Base-by-base conservation (phyloP, 2,329 filamentous ascomycete genomes). In the Colletotrichum sp. region DNA sequence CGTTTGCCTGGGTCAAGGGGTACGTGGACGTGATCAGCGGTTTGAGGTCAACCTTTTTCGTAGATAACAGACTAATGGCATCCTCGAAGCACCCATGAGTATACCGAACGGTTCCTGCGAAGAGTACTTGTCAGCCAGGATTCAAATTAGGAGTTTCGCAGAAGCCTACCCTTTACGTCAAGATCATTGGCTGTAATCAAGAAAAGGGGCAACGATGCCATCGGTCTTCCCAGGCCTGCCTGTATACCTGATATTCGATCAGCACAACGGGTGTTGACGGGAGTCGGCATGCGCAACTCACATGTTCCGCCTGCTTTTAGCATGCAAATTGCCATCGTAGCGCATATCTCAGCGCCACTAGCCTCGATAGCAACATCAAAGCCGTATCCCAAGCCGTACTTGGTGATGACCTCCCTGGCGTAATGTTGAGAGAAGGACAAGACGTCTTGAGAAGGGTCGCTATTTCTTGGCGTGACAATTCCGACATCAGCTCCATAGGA, bases 41-140 rank as follows among this genome's bases (percentile, higher is more conserved):
- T 72, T 79, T 81, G 16, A 81, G 68, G 57, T 81, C 73, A 5
- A 81, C 79, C 26, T 65, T 59, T 18, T 79, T 78, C 8, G 78
- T 34, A 16, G 72, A 34, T 6, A 81, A 65, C 1, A 81, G 78
- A 39, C 69, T 70, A 52, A 81, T 81, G 10, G 80, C 79, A 21
- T 81, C 79, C 3, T 62, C 75, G 34, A 80, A 81, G 70, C 80
- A 81, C 18, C 80, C 80, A 16, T 79, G 78, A 3, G 79, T 81
- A 57, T 80, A 81, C 8, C 80, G 72, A 2, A 81, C 80, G 18
- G 80, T 81, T 7, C 80, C 80, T 79, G 9, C 3, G 8, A 32
- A 36, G 12, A 16, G 7, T 44, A 6, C 34, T 10, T 66, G 18
- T 28, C 7, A 59, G 21, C 15, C 0, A 16, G 8, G 16, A 59